Percentiles rank a stretch among this genome's conserved stretches.
These are phyloP conservation scores for Penicillium silybi DNA, from an alignment of 495 filamentous ascomycete genomes.

Conservation along the genomic window DNA sequence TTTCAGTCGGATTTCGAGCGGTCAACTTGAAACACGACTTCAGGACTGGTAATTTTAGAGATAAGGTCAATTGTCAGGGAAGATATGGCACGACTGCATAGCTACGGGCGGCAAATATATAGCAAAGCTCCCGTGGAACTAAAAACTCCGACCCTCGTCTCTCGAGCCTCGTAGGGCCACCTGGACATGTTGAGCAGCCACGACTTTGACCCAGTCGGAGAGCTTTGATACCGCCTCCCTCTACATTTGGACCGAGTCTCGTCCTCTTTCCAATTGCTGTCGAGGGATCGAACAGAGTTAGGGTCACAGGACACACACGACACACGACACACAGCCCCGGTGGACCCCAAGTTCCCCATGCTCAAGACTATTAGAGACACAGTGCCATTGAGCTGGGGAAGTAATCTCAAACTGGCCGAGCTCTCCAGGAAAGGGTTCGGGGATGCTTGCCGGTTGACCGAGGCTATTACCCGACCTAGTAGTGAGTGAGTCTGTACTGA, in stretches of 20 bases:
- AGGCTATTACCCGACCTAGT: constrained; percentile 5
- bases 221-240: background rate
- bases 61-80: background rate
- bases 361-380: background rate
- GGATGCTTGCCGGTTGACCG: constrained; percentile 8
- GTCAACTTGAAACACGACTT: background rate
- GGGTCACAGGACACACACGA: constrained; percentile 12
- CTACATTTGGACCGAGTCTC: constrained; percentile 4
- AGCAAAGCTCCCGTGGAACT: background rate
- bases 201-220: background rate
- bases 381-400: background rate
- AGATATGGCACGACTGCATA: background rate
- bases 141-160: background rate
- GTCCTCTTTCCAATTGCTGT: constrained; percentile 8
- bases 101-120: background rate
- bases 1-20: constrained; percentile 7
- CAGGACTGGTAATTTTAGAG: background rate
- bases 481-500: background rate
- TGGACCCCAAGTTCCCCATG: background rate
- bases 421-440: constrained; percentile 2
- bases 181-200: background rate
- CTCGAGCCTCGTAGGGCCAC: background rate
- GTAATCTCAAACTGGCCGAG: background rate
- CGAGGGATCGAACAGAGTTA: background rate
- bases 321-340: constrained; percentile 7